Evolutionary conservation across 1,139 yeast species (phyloP).

Genomic region (Kluyveromyces sp.): DNA sequence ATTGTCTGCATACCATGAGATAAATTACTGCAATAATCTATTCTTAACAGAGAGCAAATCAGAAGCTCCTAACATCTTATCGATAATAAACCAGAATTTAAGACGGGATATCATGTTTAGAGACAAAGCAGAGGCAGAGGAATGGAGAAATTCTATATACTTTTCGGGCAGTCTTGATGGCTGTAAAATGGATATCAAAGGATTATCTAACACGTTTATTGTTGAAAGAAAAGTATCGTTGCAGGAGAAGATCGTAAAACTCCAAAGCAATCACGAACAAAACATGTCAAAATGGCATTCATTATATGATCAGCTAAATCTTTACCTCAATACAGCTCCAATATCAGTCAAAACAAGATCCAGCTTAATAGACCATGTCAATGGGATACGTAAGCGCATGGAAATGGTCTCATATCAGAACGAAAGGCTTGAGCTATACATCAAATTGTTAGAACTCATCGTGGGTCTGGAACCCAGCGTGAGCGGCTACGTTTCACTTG

Average conservation of each 20-base stretch:
- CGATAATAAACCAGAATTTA: neutral
- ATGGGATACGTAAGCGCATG: slow-evolving; percentile 40
- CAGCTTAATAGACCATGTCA: slow-evolving; percentile 36
- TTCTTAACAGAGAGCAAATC: neutral
- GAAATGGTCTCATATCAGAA: slow-evolving; percentile 51
- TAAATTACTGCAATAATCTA: slow-evolving; percentile 1
- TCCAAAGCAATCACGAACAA: slow-evolving; percentile 29
- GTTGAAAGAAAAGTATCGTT: slow-evolving; percentile 20
- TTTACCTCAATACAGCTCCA: slow-evolving; percentile 43
- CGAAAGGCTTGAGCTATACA: slow-evolving; percentile 37
- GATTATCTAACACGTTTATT: slow-evolving; percentile 22
- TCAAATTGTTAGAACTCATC: slow-evolving; percentile 30
- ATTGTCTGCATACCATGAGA: neutral
- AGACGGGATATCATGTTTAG: slow-evolving; percentile 1
- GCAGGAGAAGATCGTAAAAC: slow-evolving; percentile 28
- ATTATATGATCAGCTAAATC: slow-evolving; percentile 33
- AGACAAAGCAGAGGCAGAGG: neutral
- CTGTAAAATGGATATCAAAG: slow-evolving; percentile 24
- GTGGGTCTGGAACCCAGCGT: slow-evolving; percentile 30
- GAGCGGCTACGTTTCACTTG: slow-evolving; percentile 32
- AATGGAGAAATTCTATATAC: slow-evolving; percentile 51
- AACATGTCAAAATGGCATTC: slow-evolving; percentile 33
- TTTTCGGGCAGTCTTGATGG: slow-evolving; percentile 45
- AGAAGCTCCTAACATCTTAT: neutral
- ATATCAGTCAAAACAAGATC: slow-evolving; percentile 45